A percentile compares a stretch with the other conserved stretches of the same genome.
phyloP scores from a whole-genome alignment of 2,329 filamentous ascomycete species.

The Colletotrichum coccodes region DNA sequence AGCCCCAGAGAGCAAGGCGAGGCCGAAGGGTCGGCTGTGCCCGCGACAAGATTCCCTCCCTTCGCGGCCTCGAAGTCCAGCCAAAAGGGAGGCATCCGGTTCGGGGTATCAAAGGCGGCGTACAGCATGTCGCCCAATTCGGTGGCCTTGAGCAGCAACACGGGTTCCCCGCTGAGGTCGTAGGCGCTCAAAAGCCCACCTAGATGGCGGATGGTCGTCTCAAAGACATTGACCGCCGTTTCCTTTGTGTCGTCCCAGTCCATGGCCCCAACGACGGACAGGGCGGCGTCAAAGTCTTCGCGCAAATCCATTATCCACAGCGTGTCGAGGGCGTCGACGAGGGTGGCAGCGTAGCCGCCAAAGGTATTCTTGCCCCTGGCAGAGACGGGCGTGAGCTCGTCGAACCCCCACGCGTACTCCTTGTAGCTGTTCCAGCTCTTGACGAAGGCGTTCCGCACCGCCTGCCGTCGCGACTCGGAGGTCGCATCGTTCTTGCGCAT shows the following conservation, averaged over 20 bases:
- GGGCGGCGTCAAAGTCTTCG: constrained; percentile 57
- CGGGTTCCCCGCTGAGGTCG: constrained; percentile 68
- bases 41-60: constrained; percentile 17
- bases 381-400: constrained; percentile 56
- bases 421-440: constrained; percentile 56
- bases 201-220: constrained; percentile 78
- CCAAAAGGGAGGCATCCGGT: constrained; percentile 65
- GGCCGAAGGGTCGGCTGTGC: constrained; percentile 51
- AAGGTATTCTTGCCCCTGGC: constrained; percentile 52
- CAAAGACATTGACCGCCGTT: constrained; percentile 68
- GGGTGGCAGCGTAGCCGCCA: constrained; percentile 57
- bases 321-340: constrained; percentile 59
- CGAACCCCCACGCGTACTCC: constrained; percentile 56
- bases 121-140: constrained; percentile 74
- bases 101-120: constrained; percentile 74
- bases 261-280: constrained; percentile 54
- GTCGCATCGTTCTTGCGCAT: constrained; percentile 16
- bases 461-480: constrained; percentile 33
- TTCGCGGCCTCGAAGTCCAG: constrained; percentile 29
- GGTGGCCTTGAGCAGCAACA: constrained; percentile 68
- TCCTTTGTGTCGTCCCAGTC: constrained; percentile 61
- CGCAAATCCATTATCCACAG: constrained; percentile 65
- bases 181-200: constrained; percentile 76
- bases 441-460: constrained; percentile 45
- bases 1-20: constrained; percentile 73